Base-by-base conservation (phyloP, 2,329 filamentous ascomycete genomes). In the Geosmithia flava region DNA sequence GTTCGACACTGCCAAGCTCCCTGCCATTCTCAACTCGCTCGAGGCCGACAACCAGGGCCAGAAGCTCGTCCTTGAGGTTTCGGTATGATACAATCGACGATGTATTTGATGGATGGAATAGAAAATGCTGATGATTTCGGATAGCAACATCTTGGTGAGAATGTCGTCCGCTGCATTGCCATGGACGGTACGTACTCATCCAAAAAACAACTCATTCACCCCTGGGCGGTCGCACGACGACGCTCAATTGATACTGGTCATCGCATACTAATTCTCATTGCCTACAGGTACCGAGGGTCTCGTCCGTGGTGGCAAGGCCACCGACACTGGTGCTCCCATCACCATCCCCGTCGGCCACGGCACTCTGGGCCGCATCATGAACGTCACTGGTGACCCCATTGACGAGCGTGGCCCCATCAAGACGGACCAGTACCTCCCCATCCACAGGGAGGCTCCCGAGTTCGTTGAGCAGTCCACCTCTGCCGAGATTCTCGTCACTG, bases 351-450 rank as follows among this genome's bases (percentile, higher is more conserved):
- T 97, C 72, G 93, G 93, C 64, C 80, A 81, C 67, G 87, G 77
- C 68, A 95, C 89, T 59, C 87, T 98, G 61, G 93, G 93, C 66
- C 93, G 93, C 78, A 98, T 98, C 81, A 90, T 98, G 78, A 98
- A 98, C 83, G 93, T 98, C 76, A 98, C 93, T 78, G 93, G 93
- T 82, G 91, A 98, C 75, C 93, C 93, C 68, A 97, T 98, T 74
- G 93, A 98, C 70, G 93, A 97, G 81, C 89, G 93, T 77, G 93
- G 93, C 60, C 93, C 93, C 60, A 88, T 98, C 80, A 96, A 96
- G 83, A 76, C 82, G 66, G 79, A 83, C 71, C 93, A 95, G 81
- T 79, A 72, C 68, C 72, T 81, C 41, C 87, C 93, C 57, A 98
- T 98, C 63, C 93, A 98, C 82, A 80, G 88, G 69, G 91, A 98